Conservation (phyloP, 164 flowering plant genomes). For the Berberis vulgaris region DNA sequence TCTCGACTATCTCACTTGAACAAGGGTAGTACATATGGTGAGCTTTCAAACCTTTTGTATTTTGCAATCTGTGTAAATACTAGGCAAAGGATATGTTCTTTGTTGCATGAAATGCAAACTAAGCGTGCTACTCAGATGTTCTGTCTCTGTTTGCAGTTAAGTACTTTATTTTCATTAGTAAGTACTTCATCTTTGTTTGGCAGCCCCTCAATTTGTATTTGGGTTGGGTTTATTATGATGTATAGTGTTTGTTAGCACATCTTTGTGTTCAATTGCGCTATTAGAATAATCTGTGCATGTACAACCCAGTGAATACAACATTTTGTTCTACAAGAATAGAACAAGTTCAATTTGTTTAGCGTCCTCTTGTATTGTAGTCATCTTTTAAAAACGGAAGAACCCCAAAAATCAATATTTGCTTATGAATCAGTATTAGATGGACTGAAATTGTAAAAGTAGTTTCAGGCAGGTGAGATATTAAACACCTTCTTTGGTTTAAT, state of each 20-base stretch:
- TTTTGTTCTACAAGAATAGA: background rate
- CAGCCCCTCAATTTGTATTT: no score
- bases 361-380: background rate
- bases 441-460: constrained; percentile 98
- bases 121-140: no score
- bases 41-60: background rate
- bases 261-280: no score
- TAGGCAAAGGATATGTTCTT: no score
- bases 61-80: background rate
- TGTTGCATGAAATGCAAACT: no score
- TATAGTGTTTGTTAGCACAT: no score
- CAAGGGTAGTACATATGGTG: background rate
- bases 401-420: background rate
- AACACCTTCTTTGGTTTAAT: background rate
- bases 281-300: no score
- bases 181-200: no score
- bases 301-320: no score
- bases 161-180: no score
- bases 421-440: constrained; percentile 53
- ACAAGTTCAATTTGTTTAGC: background rate
- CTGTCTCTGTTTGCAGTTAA: no score
- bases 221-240: no score
- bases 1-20: constrained; percentile 42
- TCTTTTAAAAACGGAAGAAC: background rate
- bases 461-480: constrained; percentile 72